A percentile compares a stretch with the other conserved stretches of the same genome.
These are phyloP conservation scores for Orbilia quercus DNA, from an alignment of 2,329 filamentous ascomycete genomes.

Conservation along the genomic window DNA sequence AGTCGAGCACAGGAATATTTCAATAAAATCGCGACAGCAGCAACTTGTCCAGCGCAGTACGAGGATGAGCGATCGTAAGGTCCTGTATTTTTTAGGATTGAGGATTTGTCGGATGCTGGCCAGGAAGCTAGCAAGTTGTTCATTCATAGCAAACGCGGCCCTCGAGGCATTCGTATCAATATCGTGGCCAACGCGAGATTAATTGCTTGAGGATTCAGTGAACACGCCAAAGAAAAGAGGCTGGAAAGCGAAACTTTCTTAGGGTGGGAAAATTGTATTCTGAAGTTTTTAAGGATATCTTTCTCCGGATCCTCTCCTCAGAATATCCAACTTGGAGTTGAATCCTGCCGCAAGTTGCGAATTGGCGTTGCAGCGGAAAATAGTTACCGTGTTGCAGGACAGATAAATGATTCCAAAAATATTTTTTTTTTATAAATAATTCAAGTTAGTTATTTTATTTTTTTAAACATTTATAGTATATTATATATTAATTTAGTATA, in stretches of 20 bases:
- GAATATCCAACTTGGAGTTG: not conserved
- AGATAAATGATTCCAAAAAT: constrained; percentile 1
- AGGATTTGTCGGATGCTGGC: not conserved
- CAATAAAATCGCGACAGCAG: not conserved
- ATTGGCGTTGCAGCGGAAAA: not conserved
- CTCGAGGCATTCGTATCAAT: not conserved
- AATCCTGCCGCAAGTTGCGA: not conserved
- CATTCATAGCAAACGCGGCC: not conserved
- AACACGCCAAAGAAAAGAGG: not conserved
- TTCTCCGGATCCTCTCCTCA: not conserved
- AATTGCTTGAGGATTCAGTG: not conserved
- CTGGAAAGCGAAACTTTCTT: not conserved
- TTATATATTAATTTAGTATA: no score
- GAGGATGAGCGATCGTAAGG: constrained; percentile 7
- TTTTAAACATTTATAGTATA: no score
- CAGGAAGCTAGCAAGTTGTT: not conserved
- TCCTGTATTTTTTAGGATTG: constrained; percentile 2
- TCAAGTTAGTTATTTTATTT: no score
- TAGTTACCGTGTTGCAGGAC: constrained; percentile 3
- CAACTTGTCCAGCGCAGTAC: constrained; percentile 7
- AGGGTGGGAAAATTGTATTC: not conserved
- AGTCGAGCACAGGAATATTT: no score
- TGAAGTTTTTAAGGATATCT: not conserved
- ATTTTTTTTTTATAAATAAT: no score
- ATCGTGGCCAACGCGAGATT: not conserved